A percentile compares a stretch with the other conserved stretches of the same genome.
phyloP scores from a whole-genome alignment of 345 rosid species.

The Brassica napus region DNA sequence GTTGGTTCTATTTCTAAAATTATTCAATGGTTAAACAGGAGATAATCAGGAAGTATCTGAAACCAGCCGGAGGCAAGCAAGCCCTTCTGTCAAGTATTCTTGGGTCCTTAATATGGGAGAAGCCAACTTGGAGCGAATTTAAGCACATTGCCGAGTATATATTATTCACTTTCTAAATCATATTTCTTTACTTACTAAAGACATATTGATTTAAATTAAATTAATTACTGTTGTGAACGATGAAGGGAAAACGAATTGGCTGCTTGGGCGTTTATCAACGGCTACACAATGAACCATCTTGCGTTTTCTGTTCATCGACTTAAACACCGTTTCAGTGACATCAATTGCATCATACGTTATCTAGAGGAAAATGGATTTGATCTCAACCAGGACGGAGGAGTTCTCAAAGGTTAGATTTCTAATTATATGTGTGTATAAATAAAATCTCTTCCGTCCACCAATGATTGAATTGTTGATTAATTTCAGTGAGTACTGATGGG shows the following conservation, averaged over 20 bases:
- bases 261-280: slow-evolving; percentile 92
- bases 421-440: background rate
- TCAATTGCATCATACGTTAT: slow-evolving; percentile 55
- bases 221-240: background rate
- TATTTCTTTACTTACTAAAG: background rate
- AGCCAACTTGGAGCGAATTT: slow-evolving; percentile 71
- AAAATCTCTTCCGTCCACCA: background rate
- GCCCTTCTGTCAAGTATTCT: slow-evolving; percentile 75
- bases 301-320: slow-evolving; percentile 75
- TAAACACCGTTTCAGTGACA: slow-evolving; percentile 59
- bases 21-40: slow-evolving; percentile 47
- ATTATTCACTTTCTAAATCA: background rate
- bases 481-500: slow-evolving; percentile 4
- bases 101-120: slow-evolving; percentile 79
- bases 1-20: slow-evolving; percentile 6
- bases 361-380: slow-evolving; percentile 64
- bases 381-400: slow-evolving; percentile 81
- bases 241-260: slow-evolving; percentile 87
- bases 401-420: slow-evolving; percentile 62
- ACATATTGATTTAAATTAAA: background rate
- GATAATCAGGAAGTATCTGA: slow-evolving; percentile 62
- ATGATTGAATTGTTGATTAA: background rate
- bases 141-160: slow-evolving; percentile 68
- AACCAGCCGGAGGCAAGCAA: slow-evolving; percentile 53
- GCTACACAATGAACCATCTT: slow-evolving; percentile 88